Percentiles rank a stretch among this genome's conserved stretches.
These are phyloP conservation scores for Zalerion maritima DNA, from an alignment of 495 filamentous ascomycete genomes.

Conservation along the genomic window DNA sequence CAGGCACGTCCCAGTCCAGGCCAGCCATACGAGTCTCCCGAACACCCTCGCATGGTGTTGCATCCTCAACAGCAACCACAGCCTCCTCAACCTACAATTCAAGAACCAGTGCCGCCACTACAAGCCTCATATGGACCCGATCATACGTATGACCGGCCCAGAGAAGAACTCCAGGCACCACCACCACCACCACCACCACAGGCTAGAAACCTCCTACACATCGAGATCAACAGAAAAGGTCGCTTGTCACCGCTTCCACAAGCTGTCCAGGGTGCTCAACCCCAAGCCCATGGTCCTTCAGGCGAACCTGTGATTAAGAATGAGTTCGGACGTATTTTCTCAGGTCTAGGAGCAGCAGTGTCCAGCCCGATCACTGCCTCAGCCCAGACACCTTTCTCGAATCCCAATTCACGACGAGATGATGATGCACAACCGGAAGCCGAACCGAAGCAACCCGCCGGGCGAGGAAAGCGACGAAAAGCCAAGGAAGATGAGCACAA, in stretches of 20 bases:
- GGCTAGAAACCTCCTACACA: slow-evolving; percentile 38
- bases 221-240: slow-evolving; percentile 51
- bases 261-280: slow-evolving; percentile 83
- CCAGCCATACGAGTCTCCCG: slow-evolving; percentile 36
- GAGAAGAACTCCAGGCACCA: slow-evolving; percentile 45
- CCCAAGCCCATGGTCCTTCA: slow-evolving; percentile 54
- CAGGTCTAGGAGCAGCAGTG: slow-evolving; percentile 70
- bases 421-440: slow-evolving; percentile 25
- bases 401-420: slow-evolving; percentile 25
- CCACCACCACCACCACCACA: slow-evolving; percentile 26
- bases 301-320: slow-evolving; percentile 79
- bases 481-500: slow-evolving; percentile 44
- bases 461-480: slow-evolving; percentile 43
- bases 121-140: slow-evolving; percentile 30
- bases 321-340: slow-evolving; percentile 83
- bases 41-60: slow-evolving; percentile 27
- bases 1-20: slow-evolving; percentile 21
- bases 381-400: slow-evolving; percentile 28
- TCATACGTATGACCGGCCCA: slow-evolving; percentile 23
- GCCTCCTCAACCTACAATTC: slow-evolving; percentile 14
- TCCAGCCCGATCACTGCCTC: slow-evolving; percentile 35
- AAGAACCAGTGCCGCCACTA: slow-evolving; percentile 25
- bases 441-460: slow-evolving; percentile 16
- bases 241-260: slow-evolving; percentile 71
- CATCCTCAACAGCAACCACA: slow-evolving; percentile 20